Percentiles rank a stretch among this genome's conserved stretches.
Evolutionary conservation across 345 rosid species (phyloP).

Genomic region (Orychophragmus violaceus): DNA sequence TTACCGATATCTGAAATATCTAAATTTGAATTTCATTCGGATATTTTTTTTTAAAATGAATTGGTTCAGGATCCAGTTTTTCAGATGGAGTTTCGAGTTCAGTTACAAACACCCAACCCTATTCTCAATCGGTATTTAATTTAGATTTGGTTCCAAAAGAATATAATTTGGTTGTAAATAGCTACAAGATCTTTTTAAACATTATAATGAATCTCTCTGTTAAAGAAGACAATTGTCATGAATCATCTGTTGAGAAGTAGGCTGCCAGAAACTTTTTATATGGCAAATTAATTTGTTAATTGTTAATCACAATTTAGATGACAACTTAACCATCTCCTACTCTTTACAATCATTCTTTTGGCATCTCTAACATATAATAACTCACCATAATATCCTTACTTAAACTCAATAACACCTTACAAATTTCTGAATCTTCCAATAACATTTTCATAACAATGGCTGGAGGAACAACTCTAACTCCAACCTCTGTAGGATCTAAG

Average conservation of each 20-base stretch:
- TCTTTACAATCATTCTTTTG: slow-evolving; percentile 59
- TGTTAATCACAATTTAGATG: slow-evolving; percentile 41
- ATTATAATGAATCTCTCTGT: slow-evolving; percentile 15
- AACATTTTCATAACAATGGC: slow-evolving; percentile 41
- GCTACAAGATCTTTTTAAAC: too few relatives aligned
- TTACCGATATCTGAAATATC: too few relatives aligned
- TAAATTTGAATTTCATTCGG: too few relatives aligned
- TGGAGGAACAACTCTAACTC: slow-evolving; percentile 42
- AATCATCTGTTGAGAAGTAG: slow-evolving; percentile 54
- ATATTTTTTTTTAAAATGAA: too few relatives aligned
- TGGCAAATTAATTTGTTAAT: slow-evolving; percentile 4
- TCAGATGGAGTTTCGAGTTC: too few relatives aligned
- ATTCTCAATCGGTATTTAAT: too few relatives aligned
- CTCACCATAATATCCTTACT: slow-evolving; percentile 38
- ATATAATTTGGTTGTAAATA: too few relatives aligned
- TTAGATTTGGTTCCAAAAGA: too few relatives aligned
- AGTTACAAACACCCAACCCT: too few relatives aligned
- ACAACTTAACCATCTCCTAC: slow-evolving; percentile 83
- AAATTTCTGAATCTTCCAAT: slow-evolving; percentile 3
- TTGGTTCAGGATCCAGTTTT: too few relatives aligned
- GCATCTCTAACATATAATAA: slow-evolving; percentile 46
- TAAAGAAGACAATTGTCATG: slow-evolving; percentile 55
- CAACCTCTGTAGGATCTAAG: slow-evolving; percentile 41
- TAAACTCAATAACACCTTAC: slow-evolving; percentile 37
- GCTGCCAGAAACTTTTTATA: slow-evolving; percentile 30